These are phyloP conservation scores for Exophiala lecanii-corni DNA, from an alignment of 2,329 filamentous ascomycete genomes.

Conservation along the genomic window DNA sequence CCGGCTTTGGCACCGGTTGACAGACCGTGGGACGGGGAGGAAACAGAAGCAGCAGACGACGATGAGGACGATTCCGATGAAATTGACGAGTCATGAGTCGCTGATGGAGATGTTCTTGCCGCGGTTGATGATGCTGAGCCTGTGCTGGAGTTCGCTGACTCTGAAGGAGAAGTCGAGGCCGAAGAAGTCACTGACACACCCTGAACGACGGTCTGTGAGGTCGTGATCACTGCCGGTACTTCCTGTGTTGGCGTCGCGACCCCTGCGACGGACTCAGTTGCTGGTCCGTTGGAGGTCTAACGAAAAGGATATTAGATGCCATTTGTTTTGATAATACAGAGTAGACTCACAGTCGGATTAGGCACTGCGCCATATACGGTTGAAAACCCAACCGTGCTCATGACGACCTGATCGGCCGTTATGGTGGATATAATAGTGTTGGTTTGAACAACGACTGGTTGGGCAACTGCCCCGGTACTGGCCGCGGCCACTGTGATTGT, in stretches of 20 bases:
- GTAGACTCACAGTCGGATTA: constrained; percentile 6
- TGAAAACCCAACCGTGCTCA: constrained; percentile 16
- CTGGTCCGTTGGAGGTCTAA: too few species aligned
- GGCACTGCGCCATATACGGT: constrained; percentile 19
- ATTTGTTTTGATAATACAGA: neutral
- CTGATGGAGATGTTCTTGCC: neutral
- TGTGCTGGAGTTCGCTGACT: neutral
- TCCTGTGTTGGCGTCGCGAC: too few species aligned
- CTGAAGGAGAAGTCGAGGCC: neutral
- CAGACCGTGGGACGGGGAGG: constrained; percentile 8
- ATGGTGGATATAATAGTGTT: constrained; percentile 20
- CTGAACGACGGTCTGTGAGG: constrained; percentile 1
- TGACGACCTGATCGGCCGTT: constrained; percentile 11
- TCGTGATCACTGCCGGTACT: neutral
- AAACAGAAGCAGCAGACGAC: too few species aligned
- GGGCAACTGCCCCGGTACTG: constrained; percentile 1
- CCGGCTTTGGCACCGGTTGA: constrained; percentile 21
- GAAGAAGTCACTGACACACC: constrained; percentile 2
- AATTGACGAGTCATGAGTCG: constrained; percentile 1
- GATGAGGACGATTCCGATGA: constrained; percentile 4
- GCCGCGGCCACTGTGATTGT: constrained; percentile 4
- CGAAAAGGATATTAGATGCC: too few species aligned
- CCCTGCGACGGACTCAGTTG: too few species aligned
- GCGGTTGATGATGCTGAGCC: neutral
- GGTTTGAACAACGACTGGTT: constrained; percentile 3